Percentiles rank a stretch among this genome's conserved stretches.
These are phyloP conservation scores for Venturia carpophila DNA, from an alignment of 2,329 filamentous ascomycete genomes.

Conservation along the genomic window DNA sequence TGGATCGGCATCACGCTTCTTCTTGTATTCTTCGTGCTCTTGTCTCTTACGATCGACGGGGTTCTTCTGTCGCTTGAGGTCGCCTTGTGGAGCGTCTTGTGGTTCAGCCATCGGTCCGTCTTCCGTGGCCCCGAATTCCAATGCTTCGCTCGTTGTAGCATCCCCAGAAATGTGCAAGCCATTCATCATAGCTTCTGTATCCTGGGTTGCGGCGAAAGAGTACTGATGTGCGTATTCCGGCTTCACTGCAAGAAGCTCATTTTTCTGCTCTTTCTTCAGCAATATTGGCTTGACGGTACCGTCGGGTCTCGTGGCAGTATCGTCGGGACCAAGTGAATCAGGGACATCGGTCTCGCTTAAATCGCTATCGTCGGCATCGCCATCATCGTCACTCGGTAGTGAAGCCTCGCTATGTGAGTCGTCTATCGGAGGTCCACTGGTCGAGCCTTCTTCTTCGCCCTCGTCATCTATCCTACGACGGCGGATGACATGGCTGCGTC, in stretches of 20 bases:
- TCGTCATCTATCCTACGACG: constrained; percentile 35
- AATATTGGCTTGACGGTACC: constrained; percentile 23
- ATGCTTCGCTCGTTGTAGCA: constrained; percentile 32
- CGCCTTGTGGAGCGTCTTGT: constrained; percentile 27
- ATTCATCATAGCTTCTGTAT: constrained; percentile 56
- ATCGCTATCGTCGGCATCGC: constrained; percentile 52
- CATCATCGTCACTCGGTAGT: constrained; percentile 48
- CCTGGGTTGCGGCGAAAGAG: constrained; percentile 39
- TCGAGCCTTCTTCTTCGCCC: constrained; percentile 30
- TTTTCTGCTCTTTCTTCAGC: constrained; percentile 24
- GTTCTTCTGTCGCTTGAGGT: constrained; percentile 40
- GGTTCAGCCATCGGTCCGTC: constrained; percentile 22
- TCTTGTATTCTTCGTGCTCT: constrained; percentile 86
- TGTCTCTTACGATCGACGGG: constrained; percentile 64
- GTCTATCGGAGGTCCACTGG: constrained; percentile 45
- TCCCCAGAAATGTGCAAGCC: constrained; percentile 44
- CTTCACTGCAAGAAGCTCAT: constrained; percentile 29
- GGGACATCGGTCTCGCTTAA: constrained; percentile 44
- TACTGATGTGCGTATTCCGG: constrained; percentile 25
- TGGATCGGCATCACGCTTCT: constrained; percentile 79
- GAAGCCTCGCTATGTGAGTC: constrained; percentile 58
- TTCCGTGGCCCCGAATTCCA: constrained; percentile 43
- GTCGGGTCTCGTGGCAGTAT: constrained; percentile 33
- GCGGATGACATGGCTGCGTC: constrained; percentile 26
- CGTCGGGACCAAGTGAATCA: constrained; percentile 29